A percentile compares a stretch with the other conserved stretches of the same genome.
phyloP scores from a whole-genome alignment of 225 moss, liverwort and hornwort genomes.

The Antitrichia curtipendula region DNA sequence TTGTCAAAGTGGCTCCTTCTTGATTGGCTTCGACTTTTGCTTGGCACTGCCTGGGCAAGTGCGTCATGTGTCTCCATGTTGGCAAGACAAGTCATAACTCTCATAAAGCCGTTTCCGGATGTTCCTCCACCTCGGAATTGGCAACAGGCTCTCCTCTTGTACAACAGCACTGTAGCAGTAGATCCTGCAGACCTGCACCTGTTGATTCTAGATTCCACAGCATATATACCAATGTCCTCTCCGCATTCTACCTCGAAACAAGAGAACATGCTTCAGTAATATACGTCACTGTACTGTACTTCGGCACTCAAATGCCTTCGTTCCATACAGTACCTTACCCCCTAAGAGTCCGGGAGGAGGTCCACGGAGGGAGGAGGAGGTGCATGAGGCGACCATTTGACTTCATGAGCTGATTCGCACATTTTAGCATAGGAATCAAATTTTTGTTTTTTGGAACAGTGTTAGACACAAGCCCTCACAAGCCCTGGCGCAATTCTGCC shows the following conservation, averaged over 20 bases:
- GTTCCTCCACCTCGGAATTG: neutral
- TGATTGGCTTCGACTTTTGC: neutral
- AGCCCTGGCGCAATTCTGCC: too few relatives aligned
- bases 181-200: neutral
- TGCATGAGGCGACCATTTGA: neutral
- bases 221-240: neutral
- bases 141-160: neutral
- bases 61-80: neutral
- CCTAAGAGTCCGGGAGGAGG: neutral
- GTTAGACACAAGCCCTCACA: too few relatives aligned
- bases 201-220: neutral
- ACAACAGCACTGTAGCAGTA: neutral
- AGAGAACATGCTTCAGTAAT: neutral
- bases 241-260: neutral
- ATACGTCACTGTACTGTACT: neutral
- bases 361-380: too few relatives aligned
- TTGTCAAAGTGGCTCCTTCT: neutral
- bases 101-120: neutral
- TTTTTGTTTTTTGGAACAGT: too few relatives aligned
- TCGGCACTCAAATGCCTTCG: neutral
- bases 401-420: neutral
- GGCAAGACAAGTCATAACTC: neutral
- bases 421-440: too few relatives aligned
- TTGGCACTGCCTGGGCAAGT: neutral
- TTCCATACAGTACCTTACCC: too few relatives aligned